phyloP scores from a whole-genome alignment of 1,139 yeast genomes.

The Eremothecium cymbalariae region DNA sequence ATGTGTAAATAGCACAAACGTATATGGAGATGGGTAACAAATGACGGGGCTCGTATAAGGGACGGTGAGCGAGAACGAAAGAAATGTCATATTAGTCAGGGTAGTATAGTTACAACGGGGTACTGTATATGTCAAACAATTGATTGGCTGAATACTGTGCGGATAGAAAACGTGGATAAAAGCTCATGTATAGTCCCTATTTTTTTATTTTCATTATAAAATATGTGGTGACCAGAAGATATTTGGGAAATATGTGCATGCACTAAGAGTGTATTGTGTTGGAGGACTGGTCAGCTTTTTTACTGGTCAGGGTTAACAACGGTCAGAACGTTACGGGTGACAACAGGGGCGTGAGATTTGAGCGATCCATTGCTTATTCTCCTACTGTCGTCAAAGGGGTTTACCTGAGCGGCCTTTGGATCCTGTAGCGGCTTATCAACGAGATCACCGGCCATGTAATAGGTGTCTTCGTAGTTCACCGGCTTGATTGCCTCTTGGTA shows the following conservation, averaged over 20 bases:
- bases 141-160: too few species aligned
- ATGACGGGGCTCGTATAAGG: too few species aligned
- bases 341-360: conserved; percentile 13
- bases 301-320: conserved; percentile 31
- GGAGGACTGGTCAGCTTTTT: neutral
- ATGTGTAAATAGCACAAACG: too few species aligned
- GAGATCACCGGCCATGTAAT: conserved; percentile 9
- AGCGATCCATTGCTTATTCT: conserved; percentile 29
- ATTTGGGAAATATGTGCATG: neutral
- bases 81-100: too few species aligned
- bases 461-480: conserved; percentile 24
- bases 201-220: neutral
- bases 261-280: neutral
- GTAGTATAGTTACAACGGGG: too few species aligned
- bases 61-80: too few species aligned
- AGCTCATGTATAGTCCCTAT: too few species aligned
- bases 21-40: too few species aligned
- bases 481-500: conserved; percentile 34
- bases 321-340: conserved; percentile 22
- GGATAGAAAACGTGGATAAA: too few species aligned
- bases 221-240: neutral
- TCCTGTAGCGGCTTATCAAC: conserved; percentile 5
- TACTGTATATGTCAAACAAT: too few species aligned
- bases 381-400: conserved; percentile 31
- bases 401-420: conserved; percentile 8